Percentiles rank a stretch among this genome's conserved stretches.
phyloP scores from a whole-genome alignment of 257 asterid species.

The Nicotiana benthamiana region DNA sequence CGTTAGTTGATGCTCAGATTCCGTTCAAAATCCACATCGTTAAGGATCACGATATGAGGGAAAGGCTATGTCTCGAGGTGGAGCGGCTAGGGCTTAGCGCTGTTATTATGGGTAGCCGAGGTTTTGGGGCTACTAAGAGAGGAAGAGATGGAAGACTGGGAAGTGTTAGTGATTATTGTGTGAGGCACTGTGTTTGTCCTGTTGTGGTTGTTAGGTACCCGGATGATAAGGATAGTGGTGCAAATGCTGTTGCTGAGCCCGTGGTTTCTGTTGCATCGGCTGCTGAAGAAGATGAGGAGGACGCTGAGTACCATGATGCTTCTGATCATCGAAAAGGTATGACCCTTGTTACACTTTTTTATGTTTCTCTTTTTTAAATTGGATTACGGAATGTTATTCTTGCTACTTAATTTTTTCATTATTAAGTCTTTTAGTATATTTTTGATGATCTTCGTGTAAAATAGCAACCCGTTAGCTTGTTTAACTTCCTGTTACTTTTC shows the following conservation, averaged over 20 bases:
- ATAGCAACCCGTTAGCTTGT: neutral
- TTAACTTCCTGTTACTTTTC: neutral
- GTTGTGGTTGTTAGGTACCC: constrained; percentile 85
- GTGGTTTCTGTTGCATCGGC: constrained; percentile 55
- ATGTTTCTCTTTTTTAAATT: neutral
- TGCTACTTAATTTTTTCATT: neutral
- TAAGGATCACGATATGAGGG: constrained; percentile 90
- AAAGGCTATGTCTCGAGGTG: constrained; percentile 77
- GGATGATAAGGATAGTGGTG: constrained; percentile 48
- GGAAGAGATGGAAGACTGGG: constrained; percentile 80
- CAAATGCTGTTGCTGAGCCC: constrained; percentile 23
- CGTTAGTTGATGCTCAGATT: constrained; percentile 74
- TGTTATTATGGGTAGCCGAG: constrained; percentile 87
- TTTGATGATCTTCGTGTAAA: neutral
- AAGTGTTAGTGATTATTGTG: constrained; percentile 94
- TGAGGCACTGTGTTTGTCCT: constrained; percentile 90
- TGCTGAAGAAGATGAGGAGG: constrained; percentile 59
- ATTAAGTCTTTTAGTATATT: neutral
- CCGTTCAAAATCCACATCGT: constrained; percentile 86
- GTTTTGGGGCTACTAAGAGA: constrained; percentile 72
- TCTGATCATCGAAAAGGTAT: constrained; percentile 62
- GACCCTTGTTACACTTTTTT: neutral
- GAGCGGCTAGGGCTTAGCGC: constrained; percentile 85
- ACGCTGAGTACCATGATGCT: constrained; percentile 69
- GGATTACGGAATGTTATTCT: neutral